Percentiles rank a stretch among this genome's conserved stretches.
phyloP scores from a whole-genome alignment of 345 rosid genomes.

The Citrus mangshanensis region DNA sequence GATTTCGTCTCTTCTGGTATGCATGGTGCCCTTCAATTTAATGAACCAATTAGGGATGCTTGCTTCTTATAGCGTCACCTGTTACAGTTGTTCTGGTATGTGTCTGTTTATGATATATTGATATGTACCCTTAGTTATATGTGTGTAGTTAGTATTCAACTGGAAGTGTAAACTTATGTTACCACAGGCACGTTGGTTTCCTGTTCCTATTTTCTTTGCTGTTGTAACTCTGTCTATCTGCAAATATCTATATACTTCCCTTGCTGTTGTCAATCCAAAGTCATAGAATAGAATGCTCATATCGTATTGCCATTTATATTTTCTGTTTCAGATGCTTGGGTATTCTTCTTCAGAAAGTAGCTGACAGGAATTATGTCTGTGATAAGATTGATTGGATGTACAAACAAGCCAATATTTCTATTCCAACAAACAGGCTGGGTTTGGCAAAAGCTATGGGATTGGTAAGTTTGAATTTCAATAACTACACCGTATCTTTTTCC shows the following conservation, averaged over 20 bases:
- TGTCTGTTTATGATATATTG: not conserved
- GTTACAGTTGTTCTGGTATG: not conserved
- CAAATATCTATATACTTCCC: not conserved
- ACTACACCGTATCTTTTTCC: slow-evolving; percentile 4
- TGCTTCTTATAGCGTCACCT: not conserved
- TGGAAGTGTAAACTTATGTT: not conserved
- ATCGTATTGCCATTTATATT: slow-evolving; percentile 13
- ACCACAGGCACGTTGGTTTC: not conserved
- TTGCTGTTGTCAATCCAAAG: not conserved
- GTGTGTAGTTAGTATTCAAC: not conserved
- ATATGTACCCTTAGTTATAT: not conserved
- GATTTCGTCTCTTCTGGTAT: not conserved
- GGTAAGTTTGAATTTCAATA: slow-evolving; percentile 39
- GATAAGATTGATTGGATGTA: slow-evolving; percentile 91
- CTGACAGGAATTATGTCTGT: slow-evolving; percentile 73
- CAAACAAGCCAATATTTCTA: slow-evolving; percentile 73
- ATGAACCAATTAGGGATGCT: not conserved
- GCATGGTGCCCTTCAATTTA: not conserved
- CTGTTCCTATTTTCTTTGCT: not conserved
- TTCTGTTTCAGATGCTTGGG: slow-evolving; percentile 73
- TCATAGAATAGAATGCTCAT: not conserved
- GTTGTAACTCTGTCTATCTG: not conserved
- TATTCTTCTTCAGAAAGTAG: slow-evolving; percentile 88
- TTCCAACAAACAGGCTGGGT: slow-evolving; percentile 92
- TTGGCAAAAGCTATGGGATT: slow-evolving; percentile 97